phyloP scores from a whole-genome alignment of 768 basidiomycete genomes.

The Tylopilus rubrobrunneus region DNA sequence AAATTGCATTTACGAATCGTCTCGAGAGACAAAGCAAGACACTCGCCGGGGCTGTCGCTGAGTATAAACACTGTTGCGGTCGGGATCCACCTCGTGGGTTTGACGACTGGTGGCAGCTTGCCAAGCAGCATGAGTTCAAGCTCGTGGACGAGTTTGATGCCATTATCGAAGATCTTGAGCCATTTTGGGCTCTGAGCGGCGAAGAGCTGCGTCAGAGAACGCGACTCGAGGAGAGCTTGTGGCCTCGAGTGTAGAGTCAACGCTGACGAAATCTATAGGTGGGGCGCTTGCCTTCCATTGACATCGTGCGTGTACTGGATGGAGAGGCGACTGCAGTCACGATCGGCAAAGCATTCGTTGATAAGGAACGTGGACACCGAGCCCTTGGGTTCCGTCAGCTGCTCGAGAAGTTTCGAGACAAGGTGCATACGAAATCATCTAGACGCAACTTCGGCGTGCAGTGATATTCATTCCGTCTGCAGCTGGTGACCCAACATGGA shows the following conservation, averaged over 20 bases:
- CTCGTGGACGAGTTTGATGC: slow-evolving; percentile 90
- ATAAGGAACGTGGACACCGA: slow-evolving; percentile 69
- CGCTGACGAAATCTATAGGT: slow-evolving; percentile 43
- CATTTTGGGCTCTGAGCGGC: slow-evolving; percentile 77
- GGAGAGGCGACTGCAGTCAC: slow-evolving; percentile 61
- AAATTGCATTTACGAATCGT: slow-evolving; percentile 61
- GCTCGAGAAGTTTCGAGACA: slow-evolving; percentile 63
- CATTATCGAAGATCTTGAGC: slow-evolving; percentile 73
- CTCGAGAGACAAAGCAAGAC: slow-evolving; percentile 77
- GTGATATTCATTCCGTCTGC: not conserved
- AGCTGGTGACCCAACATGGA: slow-evolving; percentile 87
- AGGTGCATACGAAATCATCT: slow-evolving; percentile 40
- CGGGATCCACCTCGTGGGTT: slow-evolving; percentile 87
- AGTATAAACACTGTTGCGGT: slow-evolving; percentile 77
- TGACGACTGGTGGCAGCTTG: slow-evolving; percentile 86
- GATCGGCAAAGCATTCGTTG: slow-evolving; percentile 51
- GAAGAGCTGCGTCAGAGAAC: slow-evolving; percentile 67
- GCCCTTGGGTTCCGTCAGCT: slow-evolving; percentile 75
- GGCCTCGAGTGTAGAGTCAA: not conserved
- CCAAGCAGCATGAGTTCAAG: slow-evolving; percentile 62
- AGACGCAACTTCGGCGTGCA: not conserved
- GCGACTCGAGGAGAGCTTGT: slow-evolving; percentile 40
- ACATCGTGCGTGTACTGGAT: slow-evolving; percentile 73
- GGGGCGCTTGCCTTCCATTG: slow-evolving; percentile 76
- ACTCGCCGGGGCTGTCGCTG: slow-evolving; percentile 69